Evolutionary conservation across 1,284 basidiomycete species (phyloP).

Genomic region (Cryptococcus amylolentus): DNA sequence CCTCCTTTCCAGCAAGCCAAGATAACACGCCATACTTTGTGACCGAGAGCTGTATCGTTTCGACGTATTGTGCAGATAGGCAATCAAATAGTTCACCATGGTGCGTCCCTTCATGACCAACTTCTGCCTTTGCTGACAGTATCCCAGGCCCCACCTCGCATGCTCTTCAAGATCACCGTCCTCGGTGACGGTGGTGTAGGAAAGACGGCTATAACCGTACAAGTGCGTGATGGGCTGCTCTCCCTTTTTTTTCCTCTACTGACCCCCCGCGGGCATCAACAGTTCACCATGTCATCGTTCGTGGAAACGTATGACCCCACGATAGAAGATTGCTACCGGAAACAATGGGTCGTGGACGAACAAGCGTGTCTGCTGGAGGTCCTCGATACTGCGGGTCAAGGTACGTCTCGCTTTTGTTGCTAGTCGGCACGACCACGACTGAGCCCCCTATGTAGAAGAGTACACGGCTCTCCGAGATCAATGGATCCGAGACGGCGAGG

Average conservation of each 20-base stretch:
- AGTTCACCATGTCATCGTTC: conserved; percentile 91
- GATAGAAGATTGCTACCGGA: conserved; percentile 92
- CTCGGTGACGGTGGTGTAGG: conserved; percentile 97
- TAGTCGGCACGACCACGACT: neutral
- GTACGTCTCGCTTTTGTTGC: conserved; percentile 48
- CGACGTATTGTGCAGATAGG: no score
- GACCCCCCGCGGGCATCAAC: neutral
- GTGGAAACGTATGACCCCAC: conserved; percentile 65
- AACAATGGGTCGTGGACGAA: conserved; percentile 86
- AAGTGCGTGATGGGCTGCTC: conserved; percentile 57
- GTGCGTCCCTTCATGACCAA: neutral
- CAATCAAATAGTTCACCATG: neutral
- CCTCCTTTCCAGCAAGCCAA: no score
- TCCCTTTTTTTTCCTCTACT: neutral
- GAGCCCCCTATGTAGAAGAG: conserved; percentile 63
- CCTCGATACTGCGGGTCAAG: conserved; percentile 90
- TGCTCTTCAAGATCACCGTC: conserved; percentile 65
- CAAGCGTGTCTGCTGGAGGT: conserved; percentile 89
- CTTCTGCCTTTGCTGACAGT: neutral
- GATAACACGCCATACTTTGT: neutral
- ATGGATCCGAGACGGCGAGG: conserved; percentile 99
- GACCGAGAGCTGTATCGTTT: neutral
- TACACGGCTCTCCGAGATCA: conserved; percentile 97
- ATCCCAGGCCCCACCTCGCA: conserved; percentile 17
- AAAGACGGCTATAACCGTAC: conserved; percentile 93